Evolutionary conservation across 2,329 filamentous ascomycete species (phyloP), one percentile per base, ranked within the genome.

Genomic region (Colletotrichum caudatum): DNA sequence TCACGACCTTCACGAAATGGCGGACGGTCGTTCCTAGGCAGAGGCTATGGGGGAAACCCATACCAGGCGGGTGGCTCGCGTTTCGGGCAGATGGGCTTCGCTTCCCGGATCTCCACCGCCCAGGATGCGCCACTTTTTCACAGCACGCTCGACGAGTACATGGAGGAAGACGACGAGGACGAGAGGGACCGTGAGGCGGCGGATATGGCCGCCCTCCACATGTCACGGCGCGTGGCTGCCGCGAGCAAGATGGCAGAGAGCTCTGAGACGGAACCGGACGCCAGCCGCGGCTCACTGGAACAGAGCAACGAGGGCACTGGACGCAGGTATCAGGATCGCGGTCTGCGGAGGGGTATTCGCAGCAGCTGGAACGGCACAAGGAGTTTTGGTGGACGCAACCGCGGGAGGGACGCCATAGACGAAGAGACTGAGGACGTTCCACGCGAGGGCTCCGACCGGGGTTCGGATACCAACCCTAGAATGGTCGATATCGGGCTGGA

Each of bases 41-140:
- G 88, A 74, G 81, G 80, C 26, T 83, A 84, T 73, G 83, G 86
- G 60, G 91, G 90, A 53, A 95, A 96, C 79, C 94, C 94, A 11
- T 88, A 97, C 82, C 92, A 93, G 76, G 88, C 89, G 65, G 83
- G 87, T 16, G 87, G 89, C 54, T 94, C 93, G 3, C 91, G 94
- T 58, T 89, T 94, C 76, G 95, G 97, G 73, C 83, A 84, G 64
- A 78, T 87, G 66, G 91, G 91, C 39, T 97, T 97, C 79, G 90
- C 92, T 37, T 94, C 93, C 14, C 89, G 94, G 62, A 91, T 93
- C 72, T 89, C 92, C 5, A 86, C 90, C 56, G 86, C 86, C 26
- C 92, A 93, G 69, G 93, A 94, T 75, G 95, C 95, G 12, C 96
- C 96, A 66, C 86, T 99, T n/a, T 98, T 99, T 81, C 94, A 96